Conservation (phyloP, 441 rosid genomes). For the Aquilaria agallochum region DNA sequence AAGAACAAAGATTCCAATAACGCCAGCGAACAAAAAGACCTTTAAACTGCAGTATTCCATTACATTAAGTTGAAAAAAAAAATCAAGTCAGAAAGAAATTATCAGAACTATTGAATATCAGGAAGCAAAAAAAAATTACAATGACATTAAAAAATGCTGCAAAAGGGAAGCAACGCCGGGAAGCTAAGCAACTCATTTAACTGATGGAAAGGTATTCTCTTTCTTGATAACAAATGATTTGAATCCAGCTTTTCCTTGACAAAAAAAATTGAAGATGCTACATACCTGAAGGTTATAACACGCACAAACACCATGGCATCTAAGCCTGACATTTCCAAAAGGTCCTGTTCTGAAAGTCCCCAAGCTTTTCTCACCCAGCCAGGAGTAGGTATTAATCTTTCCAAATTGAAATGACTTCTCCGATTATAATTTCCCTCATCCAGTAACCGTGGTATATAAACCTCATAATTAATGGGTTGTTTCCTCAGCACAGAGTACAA, state of each 20-base stretch:
- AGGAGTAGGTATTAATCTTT: constrained; percentile 73
- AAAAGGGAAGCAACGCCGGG: neutral
- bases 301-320: constrained; percentile 88
- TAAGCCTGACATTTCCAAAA: constrained; percentile 60
- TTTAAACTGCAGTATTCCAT: constrained; percentile 61
- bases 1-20: constrained; percentile 82
- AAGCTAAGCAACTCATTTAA: neutral
- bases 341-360: constrained; percentile 65
- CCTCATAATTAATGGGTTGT: constrained; percentile 68
- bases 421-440: constrained; percentile 58
- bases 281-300: constrained; percentile 74
- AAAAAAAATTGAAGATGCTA: neutral
- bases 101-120: neutral
- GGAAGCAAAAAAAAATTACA: constrained; percentile 5
- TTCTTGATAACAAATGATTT: too few relatives aligned
- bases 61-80: constrained; percentile 3
- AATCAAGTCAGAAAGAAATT: constrained; percentile 4
- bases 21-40: constrained; percentile 81
- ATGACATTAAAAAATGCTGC: constrained; percentile 2
- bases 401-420: constrained; percentile 58
- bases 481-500: constrained; percentile 79
- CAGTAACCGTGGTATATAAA: constrained; percentile 70
- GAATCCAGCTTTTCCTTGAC: constrained; percentile 3
- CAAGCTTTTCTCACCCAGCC: constrained; percentile 83
- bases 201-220: too few relatives aligned